Conservation (phyloP, 768 basidiomycete genomes). For the Fomitopsis pulvina region DNA sequence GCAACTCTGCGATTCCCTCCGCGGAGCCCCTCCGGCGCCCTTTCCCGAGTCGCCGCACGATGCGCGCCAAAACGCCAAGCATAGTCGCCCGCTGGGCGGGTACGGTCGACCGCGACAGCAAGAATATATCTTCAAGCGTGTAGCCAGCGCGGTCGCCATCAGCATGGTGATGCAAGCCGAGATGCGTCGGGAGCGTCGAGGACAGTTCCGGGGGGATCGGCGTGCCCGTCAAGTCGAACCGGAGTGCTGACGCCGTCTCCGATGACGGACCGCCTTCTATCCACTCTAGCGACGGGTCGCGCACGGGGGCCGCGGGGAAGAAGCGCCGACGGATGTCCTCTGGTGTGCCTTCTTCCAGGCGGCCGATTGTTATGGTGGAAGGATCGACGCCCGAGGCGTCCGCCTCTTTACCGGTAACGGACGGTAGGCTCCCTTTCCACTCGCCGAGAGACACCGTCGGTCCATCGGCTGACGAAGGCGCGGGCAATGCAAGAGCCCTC, state of each 20-base stretch:
- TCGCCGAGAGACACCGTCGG: constrained; percentile 33
- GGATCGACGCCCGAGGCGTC: not conserved
- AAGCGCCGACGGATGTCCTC: constrained; percentile 80
- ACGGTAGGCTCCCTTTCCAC: constrained; percentile 22
- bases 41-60: constrained; percentile 34
- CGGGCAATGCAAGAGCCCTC: constrained; percentile 51
- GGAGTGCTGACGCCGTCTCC: constrained; percentile 26
- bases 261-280: constrained; percentile 38
- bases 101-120: constrained; percentile 74
- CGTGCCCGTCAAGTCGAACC: constrained; percentile 66
- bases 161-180: constrained; percentile 89
- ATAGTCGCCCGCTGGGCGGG: constrained; percentile 79
- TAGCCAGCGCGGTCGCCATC: constrained; percentile 79
- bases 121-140: constrained; percentile 79
- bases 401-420: not conserved
- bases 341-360: constrained; percentile 61
- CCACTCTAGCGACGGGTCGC: constrained; percentile 80
- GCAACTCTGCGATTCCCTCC: constrained; percentile 28
- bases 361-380: not conserved
- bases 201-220: constrained; percentile 54
- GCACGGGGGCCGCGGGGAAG: constrained; percentile 64
- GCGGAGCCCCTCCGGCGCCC: constrained; percentile 24
- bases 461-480: constrained; percentile 33
- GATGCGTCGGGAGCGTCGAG: constrained; percentile 64
- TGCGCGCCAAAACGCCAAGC: constrained; percentile 62